Evolutionary conservation across 495 filamentous ascomycete species (phyloP).

Genomic region (Penicillium herquei): DNA sequence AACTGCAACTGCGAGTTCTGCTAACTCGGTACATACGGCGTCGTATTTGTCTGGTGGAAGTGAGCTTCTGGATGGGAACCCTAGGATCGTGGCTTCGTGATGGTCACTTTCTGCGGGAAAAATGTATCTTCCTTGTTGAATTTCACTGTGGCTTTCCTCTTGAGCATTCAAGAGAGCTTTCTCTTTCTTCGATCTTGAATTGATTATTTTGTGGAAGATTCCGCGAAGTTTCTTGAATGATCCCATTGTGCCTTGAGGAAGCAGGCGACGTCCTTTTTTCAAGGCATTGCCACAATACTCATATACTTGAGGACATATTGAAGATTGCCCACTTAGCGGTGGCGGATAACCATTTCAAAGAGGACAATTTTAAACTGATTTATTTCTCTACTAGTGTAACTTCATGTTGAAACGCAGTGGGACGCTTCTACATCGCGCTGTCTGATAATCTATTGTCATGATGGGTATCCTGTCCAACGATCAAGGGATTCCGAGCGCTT

Average conservation of each 20-base stretch:
- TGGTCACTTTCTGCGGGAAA: conserved; percentile 21
- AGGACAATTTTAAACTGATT: not conserved
- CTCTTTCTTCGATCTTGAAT: not conserved
- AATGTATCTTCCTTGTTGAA: conserved; percentile 10
- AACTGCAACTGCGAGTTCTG: conserved; percentile 17
- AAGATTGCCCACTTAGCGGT: not conserved
- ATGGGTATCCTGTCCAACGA: too few species aligned
- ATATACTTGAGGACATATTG: not conserved
- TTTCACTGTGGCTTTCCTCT: not conserved
- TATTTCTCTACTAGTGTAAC: not conserved
- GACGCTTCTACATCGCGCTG: not conserved
- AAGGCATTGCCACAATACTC: too few species aligned
- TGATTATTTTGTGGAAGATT: not conserved
- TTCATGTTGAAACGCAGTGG: not conserved
- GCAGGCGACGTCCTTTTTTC: not conserved
- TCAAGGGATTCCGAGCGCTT: too few species aligned
- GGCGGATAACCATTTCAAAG: not conserved
- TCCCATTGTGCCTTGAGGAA: not conserved
- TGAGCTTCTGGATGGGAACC: conserved; percentile 21
- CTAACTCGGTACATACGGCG: conserved; percentile 18
- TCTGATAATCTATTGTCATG: too few species aligned
- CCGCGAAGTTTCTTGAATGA: not conserved
- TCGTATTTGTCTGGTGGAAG: conserved; percentile 15
- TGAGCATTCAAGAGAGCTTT: not conserved
- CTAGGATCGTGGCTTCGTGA: conserved; percentile 22